Conservation (phyloP, 2,329 filamentous ascomycete species). For the Aureobasidium leucospermi region DNA sequence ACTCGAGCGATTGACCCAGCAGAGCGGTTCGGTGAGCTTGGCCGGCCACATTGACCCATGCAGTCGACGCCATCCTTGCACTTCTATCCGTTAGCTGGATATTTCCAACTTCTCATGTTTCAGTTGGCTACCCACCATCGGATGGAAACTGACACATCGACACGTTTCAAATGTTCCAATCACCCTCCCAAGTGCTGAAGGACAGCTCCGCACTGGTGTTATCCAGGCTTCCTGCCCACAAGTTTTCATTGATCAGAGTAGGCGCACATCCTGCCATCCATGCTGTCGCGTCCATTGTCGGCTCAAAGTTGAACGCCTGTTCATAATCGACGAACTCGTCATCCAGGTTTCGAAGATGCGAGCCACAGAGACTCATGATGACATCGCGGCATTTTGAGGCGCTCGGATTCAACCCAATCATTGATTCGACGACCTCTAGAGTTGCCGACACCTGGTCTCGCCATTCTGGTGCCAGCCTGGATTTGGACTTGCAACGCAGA, state of each 20-base stretch:
- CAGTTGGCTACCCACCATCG: not conserved
- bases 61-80: not conserved
- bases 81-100: no score
- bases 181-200: slow-evolving; percentile 9
- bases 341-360: not conserved
- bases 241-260: slow-evolving; percentile 10
- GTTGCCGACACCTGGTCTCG: slow-evolving; percentile 34
- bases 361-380: slow-evolving; percentile 36
- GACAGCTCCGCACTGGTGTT: slow-evolving; percentile 9
- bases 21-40: not conserved
- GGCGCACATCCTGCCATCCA: slow-evolving; percentile 11
- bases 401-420: slow-evolving; percentile 34
- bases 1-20: not conserved
- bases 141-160: no score
- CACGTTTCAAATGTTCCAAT: not conserved
- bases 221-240: slow-evolving; percentile 13
- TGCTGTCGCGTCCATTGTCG: slow-evolving; percentile 5
- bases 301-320: slow-evolving; percentile 6
- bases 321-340: not conserved
- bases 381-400: slow-evolving; percentile 37
- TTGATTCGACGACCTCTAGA: slow-evolving; percentile 31
- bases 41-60: not conserved
- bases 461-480: slow-evolving; percentile 33
- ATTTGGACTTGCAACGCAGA: slow-evolving; percentile 37
- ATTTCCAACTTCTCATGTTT: not conserved